A percentile compares a stretch with the other conserved stretches of the same genome.
Evolutionary conservation across 2,329 filamentous ascomycete genomes (phyloP).

Genomic region (Diaporthe australafricana): DNA sequence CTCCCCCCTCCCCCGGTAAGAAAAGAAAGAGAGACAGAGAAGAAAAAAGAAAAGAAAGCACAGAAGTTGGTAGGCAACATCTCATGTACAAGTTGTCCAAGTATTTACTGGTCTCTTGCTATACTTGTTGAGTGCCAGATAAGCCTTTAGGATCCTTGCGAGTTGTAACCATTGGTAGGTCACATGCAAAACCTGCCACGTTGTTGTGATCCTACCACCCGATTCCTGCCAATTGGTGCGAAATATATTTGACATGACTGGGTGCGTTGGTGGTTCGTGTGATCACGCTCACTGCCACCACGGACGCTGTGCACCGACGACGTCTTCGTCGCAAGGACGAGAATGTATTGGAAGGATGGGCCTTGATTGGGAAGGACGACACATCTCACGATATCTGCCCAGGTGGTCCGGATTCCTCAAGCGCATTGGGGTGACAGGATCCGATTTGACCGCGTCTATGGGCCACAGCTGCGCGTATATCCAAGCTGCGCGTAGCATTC

Average conservation of each 20-base stretch:
- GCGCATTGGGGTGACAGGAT: constrained; percentile 13
- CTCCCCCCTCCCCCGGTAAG: too few species aligned
- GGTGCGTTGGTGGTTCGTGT: neutral
- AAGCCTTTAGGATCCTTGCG: neutral
- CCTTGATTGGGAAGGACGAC: neutral
- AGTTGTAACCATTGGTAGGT: neutral
- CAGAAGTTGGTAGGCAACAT: too few species aligned
- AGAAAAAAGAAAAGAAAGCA: too few species aligned
- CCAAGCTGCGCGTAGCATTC: too few species aligned
- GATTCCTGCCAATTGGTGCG: constrained; percentile 22
- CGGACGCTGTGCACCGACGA: neutral
- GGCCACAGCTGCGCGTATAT: neutral
- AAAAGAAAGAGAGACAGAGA: too few species aligned
- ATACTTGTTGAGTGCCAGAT: neutral
- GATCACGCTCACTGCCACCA: constrained; percentile 8
- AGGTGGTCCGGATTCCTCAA: neutral
- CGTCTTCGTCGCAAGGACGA: too few species aligned
- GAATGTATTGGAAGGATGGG: too few species aligned
- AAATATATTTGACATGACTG: constrained; percentile 2
- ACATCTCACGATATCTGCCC: neutral
- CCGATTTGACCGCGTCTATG: constrained; percentile 19
- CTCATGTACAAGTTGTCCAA: neutral
- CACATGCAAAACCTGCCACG: constrained; percentile 9
- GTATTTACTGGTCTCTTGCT: neutral
- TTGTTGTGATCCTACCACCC: neutral